A percentile compares a stretch with the other conserved stretches of the same genome.
These are phyloP conservation scores for Amanita phalloides DNA, from an alignment of 768 basidiomycete genomes.

Conservation along the genomic window DNA sequence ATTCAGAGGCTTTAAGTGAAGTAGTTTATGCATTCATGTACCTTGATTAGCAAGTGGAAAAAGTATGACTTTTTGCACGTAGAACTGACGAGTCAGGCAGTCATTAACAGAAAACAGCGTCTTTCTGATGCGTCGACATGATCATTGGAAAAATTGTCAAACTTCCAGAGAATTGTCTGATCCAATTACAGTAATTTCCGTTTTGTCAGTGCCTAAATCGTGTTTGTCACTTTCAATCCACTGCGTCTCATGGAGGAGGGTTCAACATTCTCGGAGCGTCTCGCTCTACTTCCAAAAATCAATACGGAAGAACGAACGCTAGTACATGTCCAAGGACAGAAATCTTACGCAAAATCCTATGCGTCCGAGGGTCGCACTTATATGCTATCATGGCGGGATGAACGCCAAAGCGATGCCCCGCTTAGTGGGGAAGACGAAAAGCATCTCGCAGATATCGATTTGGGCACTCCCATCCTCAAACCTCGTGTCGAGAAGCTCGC, in stretches of 20 bases:
- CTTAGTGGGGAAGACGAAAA: background rate
- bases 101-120: no score
- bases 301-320: slow-evolving; percentile 32
- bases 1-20: slow-evolving; percentile 68
- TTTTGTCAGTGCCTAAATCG: no score
- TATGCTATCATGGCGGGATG: slow-evolving; percentile 18
- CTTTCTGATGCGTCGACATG: no score
- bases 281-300: slow-evolving; percentile 24
- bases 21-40: background rate
- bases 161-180: no score
- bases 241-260: background rate
- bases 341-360: slow-evolving; percentile 29
- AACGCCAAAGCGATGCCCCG: background rate
- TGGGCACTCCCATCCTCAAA: slow-evolving; percentile 47
- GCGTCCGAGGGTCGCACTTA: slow-evolving; percentile 26
- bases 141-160: no score
- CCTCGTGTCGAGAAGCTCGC: slow-evolving; percentile 21
- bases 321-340: slow-evolving; percentile 41
- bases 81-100: no score
- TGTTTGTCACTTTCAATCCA: no score
- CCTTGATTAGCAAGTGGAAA: background rate
- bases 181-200: no score
- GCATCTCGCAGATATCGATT: slow-evolving; percentile 20
- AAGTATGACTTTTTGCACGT: background rate
- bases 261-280: background rate